Evolutionary conservation across 1,139 yeast genomes (phyloP), one percentile per base, ranked within the genome.

Genomic region (Yamadazyma diospyri): DNA sequence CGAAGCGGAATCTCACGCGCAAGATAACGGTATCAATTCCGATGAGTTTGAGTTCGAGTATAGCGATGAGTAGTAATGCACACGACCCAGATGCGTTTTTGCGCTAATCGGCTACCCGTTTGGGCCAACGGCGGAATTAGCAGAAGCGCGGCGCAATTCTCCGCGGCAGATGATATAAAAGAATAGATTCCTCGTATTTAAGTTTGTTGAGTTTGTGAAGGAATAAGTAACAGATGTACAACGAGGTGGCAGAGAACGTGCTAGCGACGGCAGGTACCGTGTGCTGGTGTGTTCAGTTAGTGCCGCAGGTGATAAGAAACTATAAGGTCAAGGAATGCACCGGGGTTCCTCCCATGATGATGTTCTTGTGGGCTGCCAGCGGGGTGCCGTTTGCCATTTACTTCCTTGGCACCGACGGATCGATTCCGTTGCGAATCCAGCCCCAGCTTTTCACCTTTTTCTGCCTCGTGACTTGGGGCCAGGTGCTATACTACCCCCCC

Each of bases 251-350:
- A 2, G 77, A 85, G 16, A 86, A 85, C 33, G 88, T 84, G 6
- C 68, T 87, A 39, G 96, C 86, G n/a, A 86, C 95, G 6, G 69
- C 83, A 2, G 97, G 95, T 11, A 88, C 97, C 1, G 76, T 88
- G 4, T 70, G 85, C 40, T 89, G 97, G 96, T 88, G 96, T 56
- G 63, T 88, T 42, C 97, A 89, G 57, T 64, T 88, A 44, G 69
- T 86, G 2, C 97, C 97, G 2, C 97, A 88, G 55, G 79, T 88
- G 33, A 64, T 78, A 34, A 65, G 78, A 51, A 88, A 89, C 53
- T 86, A 72, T 59, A 65, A 67, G 36, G 70, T 70, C n/a, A 87
- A 88, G 48, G 76, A 85, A 50, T 83, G 95, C 41, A 83, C 80
- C 26, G 97, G 97, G 0, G 58, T 88, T 10, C 95, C 95, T 0